phyloP scores from a whole-genome alignment of 2,329 filamentous ascomycete species.

The Cladosporium velox region DNA sequence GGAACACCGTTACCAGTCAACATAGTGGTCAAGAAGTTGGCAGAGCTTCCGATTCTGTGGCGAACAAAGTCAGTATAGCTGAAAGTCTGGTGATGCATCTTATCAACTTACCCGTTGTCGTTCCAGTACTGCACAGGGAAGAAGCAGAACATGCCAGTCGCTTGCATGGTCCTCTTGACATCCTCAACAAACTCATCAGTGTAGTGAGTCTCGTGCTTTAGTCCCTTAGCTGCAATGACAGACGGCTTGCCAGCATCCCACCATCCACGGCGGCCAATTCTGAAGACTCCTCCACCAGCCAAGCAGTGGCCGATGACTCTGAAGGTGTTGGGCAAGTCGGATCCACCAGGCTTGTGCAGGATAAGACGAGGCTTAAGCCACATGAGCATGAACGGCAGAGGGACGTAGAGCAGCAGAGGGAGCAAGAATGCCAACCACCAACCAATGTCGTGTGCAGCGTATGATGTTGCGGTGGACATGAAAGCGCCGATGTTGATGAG shows the following conservation, averaged over 20 bases:
- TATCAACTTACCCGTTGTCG: slow-evolving; percentile 32
- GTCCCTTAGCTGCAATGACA: slow-evolving; percentile 25
- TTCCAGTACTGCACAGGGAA: slow-evolving; percentile 47
- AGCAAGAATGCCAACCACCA: slow-evolving; percentile 66
- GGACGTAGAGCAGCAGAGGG: slow-evolving; percentile 62
- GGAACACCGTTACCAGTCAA: slow-evolving; percentile 41
- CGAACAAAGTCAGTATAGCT: not conserved
- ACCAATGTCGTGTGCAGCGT: slow-evolving; percentile 64
- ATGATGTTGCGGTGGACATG: slow-evolving; percentile 65
- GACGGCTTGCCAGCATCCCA: slow-evolving; percentile 30
- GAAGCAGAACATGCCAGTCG: slow-evolving; percentile 63
- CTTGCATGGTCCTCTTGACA: slow-evolving; percentile 63
- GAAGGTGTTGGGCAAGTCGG: slow-evolving; percentile 16
- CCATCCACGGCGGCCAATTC: slow-evolving; percentile 25
- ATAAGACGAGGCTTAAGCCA: slow-evolving; percentile 18
- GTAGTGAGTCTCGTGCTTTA: slow-evolving; percentile 48
- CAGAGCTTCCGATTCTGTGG: slow-evolving; percentile 28
- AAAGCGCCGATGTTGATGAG: slow-evolving; percentile 74
- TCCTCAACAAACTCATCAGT: slow-evolving; percentile 71
- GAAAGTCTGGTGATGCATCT: not conserved
- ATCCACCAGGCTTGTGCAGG: slow-evolving; percentile 15
- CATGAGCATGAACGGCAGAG: slow-evolving; percentile 38
- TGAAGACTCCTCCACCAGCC: slow-evolving; percentile 22
- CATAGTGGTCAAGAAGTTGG: slow-evolving; percentile 32
- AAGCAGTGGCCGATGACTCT: slow-evolving; percentile 23